phyloP scores from a whole-genome alignment of 805 yeast genomes.

The Saturnispora quitensis region DNA sequence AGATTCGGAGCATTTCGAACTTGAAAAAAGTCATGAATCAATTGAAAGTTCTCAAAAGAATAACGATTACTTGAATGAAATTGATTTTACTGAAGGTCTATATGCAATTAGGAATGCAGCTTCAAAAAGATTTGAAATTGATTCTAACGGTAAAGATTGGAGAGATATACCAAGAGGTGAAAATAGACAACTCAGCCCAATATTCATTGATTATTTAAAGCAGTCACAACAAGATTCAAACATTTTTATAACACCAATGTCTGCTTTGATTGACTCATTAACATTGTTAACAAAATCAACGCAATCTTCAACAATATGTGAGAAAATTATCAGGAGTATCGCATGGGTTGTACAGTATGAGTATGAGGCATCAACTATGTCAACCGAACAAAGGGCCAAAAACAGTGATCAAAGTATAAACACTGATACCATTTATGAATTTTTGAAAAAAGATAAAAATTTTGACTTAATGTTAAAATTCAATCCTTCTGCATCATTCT shows the following conservation, averaged over 20 bases:
- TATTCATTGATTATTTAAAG: conserved; percentile 19
- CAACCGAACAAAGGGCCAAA: conserved; percentile 14
- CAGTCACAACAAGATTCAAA: conserved; percentile 16
- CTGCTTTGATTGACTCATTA: conserved; percentile 19
- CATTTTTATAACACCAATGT: conserved; percentile 22
- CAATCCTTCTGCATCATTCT: conserved; percentile 45
- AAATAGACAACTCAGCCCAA: conserved; percentile 32
- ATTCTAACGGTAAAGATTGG: conserved; percentile 60
- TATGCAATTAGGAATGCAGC: conserved; percentile 29
- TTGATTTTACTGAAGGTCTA: conserved; percentile 13
- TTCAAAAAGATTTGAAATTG: conserved; percentile 36
- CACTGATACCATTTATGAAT: conserved; percentile 43
- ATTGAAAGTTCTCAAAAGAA: not conserved
- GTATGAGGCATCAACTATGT: conserved; percentile 19
- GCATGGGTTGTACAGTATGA: conserved; percentile 40
- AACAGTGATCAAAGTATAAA: conserved; percentile 28
- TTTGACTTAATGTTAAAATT: conserved; percentile 42
- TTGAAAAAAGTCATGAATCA: not conserved
- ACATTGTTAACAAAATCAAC: conserved; percentile 22
- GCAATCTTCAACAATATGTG: conserved; percentile 26
- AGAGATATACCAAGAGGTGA: conserved; percentile 58
- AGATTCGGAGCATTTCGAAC: not conserved
- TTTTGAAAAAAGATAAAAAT: conserved; percentile 33
- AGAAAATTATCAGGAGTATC: conserved; percentile 37
- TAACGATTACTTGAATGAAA: not conserved